Evolutionary conservation across 2,329 filamentous ascomycete species (phyloP), one percentile per base, ranked within the genome.

Genomic region (Nemania abortiva): DNA sequence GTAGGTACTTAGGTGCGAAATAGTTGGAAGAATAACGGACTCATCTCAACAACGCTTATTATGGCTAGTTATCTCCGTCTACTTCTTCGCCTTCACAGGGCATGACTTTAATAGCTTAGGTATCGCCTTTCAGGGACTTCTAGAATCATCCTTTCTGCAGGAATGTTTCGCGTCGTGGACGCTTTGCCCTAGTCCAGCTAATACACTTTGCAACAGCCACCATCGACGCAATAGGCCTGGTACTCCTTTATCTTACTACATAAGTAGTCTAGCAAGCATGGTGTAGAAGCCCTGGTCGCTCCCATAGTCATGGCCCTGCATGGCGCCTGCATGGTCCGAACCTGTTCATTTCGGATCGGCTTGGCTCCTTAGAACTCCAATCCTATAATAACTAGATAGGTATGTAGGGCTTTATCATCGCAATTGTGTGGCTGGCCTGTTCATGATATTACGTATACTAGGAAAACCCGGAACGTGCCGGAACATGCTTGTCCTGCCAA

Each of bases 271-370:
- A 47, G 42, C 6, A 15, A 4, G 42, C 34, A 11, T 11, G 6
- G 34, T 29, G 34, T 31, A n/a, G n/a, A 9, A 39, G n/a, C 31
- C 34, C 20, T n/a, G 53, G 59, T 47, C 34, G 29, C 47, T 58
- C 57, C 22, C 55, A 37, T 39, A 57, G 20, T 34, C 22, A 53
- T 49, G 22, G 49, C 24, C 24, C 47, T 59, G 54, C 42, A 69
- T 47, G 42, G 10, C 22, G n/a, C 24, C 47, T 59, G 54, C 42
- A 69, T 47, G 42, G 10, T 22, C 37, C 37, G 37, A 29, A 56
- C 74, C 75, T 74, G 70, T 52, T 77, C 75, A 77, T 77, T 70
- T 77, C 76, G 76, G 76, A 77, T 77, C 72, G 70, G 64, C 73
- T 64, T 68, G 50, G 59, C 74, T 77, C 76, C 76, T 74, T 69